Evolutionary conservation across 345 rosid species (phyloP).

Genomic region (Salix exigua): DNA sequence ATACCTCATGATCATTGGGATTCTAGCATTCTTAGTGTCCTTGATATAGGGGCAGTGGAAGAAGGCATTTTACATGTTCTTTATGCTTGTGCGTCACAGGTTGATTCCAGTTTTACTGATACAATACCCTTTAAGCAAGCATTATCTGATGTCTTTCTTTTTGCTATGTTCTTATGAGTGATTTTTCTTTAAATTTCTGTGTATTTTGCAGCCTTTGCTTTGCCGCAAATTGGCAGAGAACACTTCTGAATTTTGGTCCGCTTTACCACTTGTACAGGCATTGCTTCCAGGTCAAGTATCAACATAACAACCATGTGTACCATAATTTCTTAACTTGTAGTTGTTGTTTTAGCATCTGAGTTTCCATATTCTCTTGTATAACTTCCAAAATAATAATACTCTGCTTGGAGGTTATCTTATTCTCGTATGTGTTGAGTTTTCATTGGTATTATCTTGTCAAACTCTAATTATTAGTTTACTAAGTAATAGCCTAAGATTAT

Average conservation of each 20-base stretch:
- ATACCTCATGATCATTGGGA: conserved; percentile 51
- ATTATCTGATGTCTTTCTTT: conserved; percentile 15
- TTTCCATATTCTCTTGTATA: not conserved
- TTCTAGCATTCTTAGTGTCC: conserved; percentile 45
- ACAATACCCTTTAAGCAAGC: not conserved
- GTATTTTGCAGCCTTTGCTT: conserved; percentile 49
- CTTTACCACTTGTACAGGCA: conserved; percentile 75
- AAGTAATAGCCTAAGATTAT: not conserved
- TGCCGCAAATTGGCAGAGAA: conserved; percentile 61
- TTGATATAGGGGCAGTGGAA: conserved; percentile 70
- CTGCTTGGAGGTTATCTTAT: not conserved
- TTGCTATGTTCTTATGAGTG: conserved; percentile 14
- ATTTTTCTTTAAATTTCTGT: conserved; percentile 16
- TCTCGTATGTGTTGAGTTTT: no score
- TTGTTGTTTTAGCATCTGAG: conserved; percentile 5
- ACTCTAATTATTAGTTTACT: no score
- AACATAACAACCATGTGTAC: not conserved
- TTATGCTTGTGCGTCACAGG: conserved; percentile 88
- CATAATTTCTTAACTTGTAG: not conserved
- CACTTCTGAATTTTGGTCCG: conserved; percentile 60
- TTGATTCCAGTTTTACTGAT: conserved; percentile 38
- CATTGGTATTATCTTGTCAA: no score
- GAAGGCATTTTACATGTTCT: conserved; percentile 83
- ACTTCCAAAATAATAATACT: not conserved
- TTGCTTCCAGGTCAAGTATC: conserved; percentile 64